These are phyloP conservation scores for Setomelanomma holmii DNA, from an alignment of 2,329 filamentous ascomycete species.

Conservation along the genomic window DNA sequence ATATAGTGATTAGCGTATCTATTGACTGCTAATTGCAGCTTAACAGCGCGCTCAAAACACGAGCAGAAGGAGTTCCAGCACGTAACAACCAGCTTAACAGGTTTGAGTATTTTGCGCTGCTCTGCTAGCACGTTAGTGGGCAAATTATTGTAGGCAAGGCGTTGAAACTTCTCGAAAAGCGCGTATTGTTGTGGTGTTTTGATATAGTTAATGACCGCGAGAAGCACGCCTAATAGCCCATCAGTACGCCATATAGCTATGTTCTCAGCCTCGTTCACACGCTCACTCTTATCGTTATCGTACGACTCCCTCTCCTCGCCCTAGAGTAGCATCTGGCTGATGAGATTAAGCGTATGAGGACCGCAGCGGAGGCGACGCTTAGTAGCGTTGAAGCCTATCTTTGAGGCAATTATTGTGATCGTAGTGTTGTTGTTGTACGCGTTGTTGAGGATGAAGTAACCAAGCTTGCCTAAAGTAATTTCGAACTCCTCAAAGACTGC, in stretches of 20 bases:
- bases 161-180: background rate
- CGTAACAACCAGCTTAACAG: slow-evolving; percentile 1
- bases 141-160: background rate
- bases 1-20: slow-evolving; percentile 1
- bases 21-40: background rate
- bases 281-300: background rate
- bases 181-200: too few relatives aligned
- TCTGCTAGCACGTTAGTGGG: too few relatives aligned
- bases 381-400: slow-evolving; percentile 3
- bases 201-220: slow-evolving; percentile 7
- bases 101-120: background rate
- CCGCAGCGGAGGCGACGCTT: background rate
- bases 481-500: background rate
- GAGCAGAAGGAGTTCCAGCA: slow-evolving; percentile 3
- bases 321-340: too few relatives aligned
- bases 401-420: background rate
- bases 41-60: slow-evolving; percentile 4
- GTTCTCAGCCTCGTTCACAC: background rate
- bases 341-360: slow-evolving; percentile 3
- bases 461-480: background rate
- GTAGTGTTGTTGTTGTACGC: too few relatives aligned
- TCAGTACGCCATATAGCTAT: background rate
- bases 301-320: background rate
- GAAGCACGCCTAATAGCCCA: background rate
- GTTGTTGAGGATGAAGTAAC: too few relatives aligned